A percentile compares a stretch with the other conserved stretches of the same genome.
phyloP scores from a whole-genome alignment of 2,329 filamentous ascomycete genomes.

The Arthroderma sp. region DNA sequence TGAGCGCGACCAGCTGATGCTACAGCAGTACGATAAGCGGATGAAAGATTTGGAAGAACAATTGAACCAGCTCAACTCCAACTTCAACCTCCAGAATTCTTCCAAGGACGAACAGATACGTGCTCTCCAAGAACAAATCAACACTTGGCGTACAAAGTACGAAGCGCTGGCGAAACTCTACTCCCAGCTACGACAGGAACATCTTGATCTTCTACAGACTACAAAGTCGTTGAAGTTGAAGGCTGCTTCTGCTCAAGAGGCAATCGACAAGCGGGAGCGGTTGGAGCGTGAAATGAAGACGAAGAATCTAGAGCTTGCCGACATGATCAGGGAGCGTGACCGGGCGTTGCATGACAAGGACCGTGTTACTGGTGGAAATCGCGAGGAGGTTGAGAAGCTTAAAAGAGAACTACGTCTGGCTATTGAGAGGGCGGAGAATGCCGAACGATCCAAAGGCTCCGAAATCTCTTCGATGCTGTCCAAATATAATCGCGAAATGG shows the following conservation, averaged over 20 bases:
- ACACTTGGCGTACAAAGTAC: conserved; percentile 95
- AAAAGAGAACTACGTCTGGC: conserved; percentile 89
- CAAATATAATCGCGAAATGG: conserved; percentile 95
- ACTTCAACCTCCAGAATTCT: conserved; percentile 67
- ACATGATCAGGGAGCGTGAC: conserved; percentile 96
- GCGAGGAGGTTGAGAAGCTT: conserved; percentile 87
- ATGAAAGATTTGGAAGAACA: conserved; percentile 89
- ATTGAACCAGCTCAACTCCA: conserved; percentile 66
- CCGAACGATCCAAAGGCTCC: conserved; percentile 84
- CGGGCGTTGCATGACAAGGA: conserved; percentile 89
- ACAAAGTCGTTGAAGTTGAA: conserved; percentile 95
- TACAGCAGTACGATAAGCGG: conserved; percentile 89
- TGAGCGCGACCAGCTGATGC: conserved; percentile 90
- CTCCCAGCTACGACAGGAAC: conserved; percentile 87
- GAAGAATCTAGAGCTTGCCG: conserved; percentile 95
- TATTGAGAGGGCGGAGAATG: conserved; percentile 77
- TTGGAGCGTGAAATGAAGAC: conserved; percentile 96
- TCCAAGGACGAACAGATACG: conserved; percentile 93
- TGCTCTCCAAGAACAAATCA: conserved; percentile 88
- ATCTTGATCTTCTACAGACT: conserved; percentile 86
- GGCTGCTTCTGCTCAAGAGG: conserved; percentile 91
- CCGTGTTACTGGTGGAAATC: conserved; percentile 68
- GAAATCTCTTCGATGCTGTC: conserved; percentile 89
- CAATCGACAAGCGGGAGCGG: conserved; percentile 87
- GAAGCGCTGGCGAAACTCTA: conserved; percentile 94